Evolutionary conservation across 306 rosid species (phyloP).

Genomic region (Lathyrus aphaca): DNA sequence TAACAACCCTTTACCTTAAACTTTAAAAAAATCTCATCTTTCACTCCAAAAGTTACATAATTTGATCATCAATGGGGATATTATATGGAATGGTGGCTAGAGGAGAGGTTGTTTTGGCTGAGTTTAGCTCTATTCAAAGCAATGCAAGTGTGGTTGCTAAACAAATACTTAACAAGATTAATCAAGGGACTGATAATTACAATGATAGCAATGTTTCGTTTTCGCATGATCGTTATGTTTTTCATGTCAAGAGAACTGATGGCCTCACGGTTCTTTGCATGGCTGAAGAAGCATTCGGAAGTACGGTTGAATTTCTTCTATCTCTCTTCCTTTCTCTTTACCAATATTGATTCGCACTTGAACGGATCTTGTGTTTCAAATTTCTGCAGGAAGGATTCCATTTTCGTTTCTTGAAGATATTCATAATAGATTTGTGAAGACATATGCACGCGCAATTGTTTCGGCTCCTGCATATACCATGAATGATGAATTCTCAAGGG

Average conservation of each 20-base stretch:
- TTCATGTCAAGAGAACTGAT: constrained; percentile 59
- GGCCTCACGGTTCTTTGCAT: constrained; percentile 67
- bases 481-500: constrained; percentile 92
- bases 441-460: constrained; percentile 74
- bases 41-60: not conserved
- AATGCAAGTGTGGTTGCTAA: constrained; percentile 56
- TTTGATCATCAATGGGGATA: constrained; percentile 52
- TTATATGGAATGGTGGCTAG: constrained; percentile 62
- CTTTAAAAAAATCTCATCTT: not conserved
- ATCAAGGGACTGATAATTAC: constrained; percentile 26
- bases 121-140: constrained; percentile 50
- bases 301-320: constrained; percentile 31
- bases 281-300: constrained; percentile 63
- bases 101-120: constrained; percentile 55
- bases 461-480: constrained; percentile 88
- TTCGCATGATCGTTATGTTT: constrained; percentile 62
- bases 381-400: constrained; percentile 74
- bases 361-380: not conserved
- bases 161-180: constrained; percentile 48
- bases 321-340: not conserved
- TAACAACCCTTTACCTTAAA: constrained; percentile 9
- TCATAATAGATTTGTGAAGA: constrained; percentile 79
- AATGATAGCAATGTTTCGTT: constrained; percentile 54
- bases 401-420: constrained; percentile 91
- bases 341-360: not conserved